phyloP scores from a whole-genome alignment of 495 filamentous ascomycete species.

The Usnea hakonensis region DNA sequence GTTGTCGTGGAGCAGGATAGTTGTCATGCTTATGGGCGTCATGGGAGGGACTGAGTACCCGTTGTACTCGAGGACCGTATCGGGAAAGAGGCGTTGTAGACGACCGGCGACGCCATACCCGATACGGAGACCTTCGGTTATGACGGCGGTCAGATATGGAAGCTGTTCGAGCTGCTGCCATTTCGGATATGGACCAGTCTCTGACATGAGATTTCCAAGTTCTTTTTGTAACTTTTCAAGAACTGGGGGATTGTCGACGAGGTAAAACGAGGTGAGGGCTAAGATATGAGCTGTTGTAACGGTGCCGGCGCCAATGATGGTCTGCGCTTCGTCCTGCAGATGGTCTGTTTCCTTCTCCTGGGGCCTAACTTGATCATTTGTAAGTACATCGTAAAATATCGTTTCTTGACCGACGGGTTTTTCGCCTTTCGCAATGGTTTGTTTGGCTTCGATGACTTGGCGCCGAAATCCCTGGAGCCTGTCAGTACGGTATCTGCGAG shows the following conservation, averaged over 20 bases:
- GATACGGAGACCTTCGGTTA: constrained; percentile 32
- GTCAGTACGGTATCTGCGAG: not conserved
- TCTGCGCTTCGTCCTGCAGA: constrained; percentile 37
- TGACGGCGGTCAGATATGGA: constrained; percentile 35
- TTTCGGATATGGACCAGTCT: constrained; percentile 9
- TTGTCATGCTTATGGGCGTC: constrained; percentile 38
- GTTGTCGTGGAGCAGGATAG: constrained; percentile 29
- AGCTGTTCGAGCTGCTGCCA: constrained; percentile 37
- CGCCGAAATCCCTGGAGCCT: not conserved
- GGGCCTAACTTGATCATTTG: constrained; percentile 8
- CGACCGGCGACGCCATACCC: constrained; percentile 28
- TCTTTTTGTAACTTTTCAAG: constrained; percentile 30
- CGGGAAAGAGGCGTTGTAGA: constrained; percentile 29
- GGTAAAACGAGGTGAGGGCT: constrained; percentile 24
- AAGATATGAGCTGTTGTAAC: constrained; percentile 28
- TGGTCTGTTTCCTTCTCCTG: constrained; percentile 23
- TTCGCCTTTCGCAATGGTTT: constrained; percentile 6
- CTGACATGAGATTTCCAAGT: constrained; percentile 21
- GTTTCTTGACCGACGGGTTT: constrained; percentile 13
- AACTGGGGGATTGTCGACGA: constrained; percentile 31
- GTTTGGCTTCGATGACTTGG: constrained; percentile 3
- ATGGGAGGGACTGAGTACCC: constrained; percentile 10
- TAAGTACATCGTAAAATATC: constrained; percentile 22
- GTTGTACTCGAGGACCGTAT: constrained; percentile 14
- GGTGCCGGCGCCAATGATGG: constrained; percentile 40